Conservation (phyloP, 352 stramenopile species). For the Pythium phragmiticola region DNA sequence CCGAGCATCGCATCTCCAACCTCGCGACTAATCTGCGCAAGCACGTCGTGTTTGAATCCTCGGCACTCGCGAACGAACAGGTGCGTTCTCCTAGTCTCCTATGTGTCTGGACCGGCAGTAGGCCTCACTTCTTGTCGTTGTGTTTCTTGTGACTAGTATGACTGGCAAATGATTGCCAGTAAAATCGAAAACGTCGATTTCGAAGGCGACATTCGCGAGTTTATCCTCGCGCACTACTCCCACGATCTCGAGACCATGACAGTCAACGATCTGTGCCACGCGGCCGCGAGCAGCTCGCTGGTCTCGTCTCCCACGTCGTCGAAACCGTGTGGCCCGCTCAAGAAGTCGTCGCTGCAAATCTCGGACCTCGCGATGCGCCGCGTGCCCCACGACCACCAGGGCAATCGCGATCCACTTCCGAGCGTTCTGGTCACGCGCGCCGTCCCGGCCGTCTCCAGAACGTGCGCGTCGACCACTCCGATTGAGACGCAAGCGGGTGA, state of each 20-base stretch:
- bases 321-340: constrained; percentile 48
- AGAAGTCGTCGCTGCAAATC: constrained; percentile 57
- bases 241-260: constrained; percentile 49
- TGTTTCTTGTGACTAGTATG: constrained; percentile 45
- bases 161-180: constrained; percentile 77
- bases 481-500: background rate
- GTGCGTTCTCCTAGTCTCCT: constrained; percentile 24
- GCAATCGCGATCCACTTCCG: constrained; percentile 50
- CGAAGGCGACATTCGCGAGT: constrained; percentile 66
- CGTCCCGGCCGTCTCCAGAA: background rate
- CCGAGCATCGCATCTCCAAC: constrained; percentile 69
- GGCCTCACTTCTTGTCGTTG: too few relatives aligned
- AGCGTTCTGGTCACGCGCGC: constrained; percentile 42
- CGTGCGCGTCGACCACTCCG: background rate
- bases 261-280: constrained; percentile 61
- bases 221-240: constrained; percentile 49
- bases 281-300: constrained; percentile 33
- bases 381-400: constrained; percentile 57
- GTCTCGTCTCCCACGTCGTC: constrained; percentile 41
- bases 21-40: constrained; percentile 76
- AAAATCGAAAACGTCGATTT: constrained; percentile 74
- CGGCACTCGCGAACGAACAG: constrained; percentile 78
- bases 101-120: too few relatives aligned
- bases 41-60: constrained; percentile 81
- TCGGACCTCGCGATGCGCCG: constrained; percentile 58